Conservation (phyloP, 177 flowering plant species). For the Vitis hybrid region DNA sequence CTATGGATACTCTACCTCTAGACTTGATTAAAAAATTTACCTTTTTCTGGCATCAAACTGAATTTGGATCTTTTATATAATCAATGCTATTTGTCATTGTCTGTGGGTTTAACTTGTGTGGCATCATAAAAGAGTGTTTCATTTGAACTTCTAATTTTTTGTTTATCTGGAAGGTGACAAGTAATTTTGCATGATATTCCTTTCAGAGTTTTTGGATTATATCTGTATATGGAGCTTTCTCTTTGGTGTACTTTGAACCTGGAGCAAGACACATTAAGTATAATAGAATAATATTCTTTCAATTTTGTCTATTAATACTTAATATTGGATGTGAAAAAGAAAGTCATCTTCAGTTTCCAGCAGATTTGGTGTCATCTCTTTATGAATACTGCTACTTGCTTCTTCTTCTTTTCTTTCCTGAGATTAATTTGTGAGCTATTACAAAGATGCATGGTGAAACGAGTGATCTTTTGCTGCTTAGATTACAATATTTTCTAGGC, state of each 20-base stretch:
- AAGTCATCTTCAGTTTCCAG: not conserved
- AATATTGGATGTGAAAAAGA: not conserved
- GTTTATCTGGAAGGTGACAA: not conserved
- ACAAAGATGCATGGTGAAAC: not conserved
- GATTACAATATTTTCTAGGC: not conserved
- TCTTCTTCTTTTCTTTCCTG: not conserved
- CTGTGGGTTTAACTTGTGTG: constrained; percentile 1
- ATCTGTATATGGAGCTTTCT: too few relatives aligned
- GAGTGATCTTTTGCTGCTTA: not conserved
- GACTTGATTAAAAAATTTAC: too few relatives aligned
- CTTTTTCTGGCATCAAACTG: not conserved
- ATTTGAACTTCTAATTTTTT: not conserved
- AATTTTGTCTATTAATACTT: too few relatives aligned
- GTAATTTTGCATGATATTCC: too few relatives aligned
- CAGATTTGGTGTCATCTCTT: not conserved
- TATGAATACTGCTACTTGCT: too few relatives aligned
- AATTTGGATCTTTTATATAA: not conserved
- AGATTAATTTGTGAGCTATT: not conserved
- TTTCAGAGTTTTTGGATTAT: too few relatives aligned
- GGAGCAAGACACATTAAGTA: too few relatives aligned
- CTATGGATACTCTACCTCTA: not conserved
- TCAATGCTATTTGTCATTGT: not conserved
- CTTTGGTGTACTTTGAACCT: too few relatives aligned
- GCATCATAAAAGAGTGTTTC: not conserved
- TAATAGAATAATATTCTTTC: too few relatives aligned